phyloP scores from a whole-genome alignment of 1,284 basidiomycete species.

The Heterobasidion parviporum region DNA sequence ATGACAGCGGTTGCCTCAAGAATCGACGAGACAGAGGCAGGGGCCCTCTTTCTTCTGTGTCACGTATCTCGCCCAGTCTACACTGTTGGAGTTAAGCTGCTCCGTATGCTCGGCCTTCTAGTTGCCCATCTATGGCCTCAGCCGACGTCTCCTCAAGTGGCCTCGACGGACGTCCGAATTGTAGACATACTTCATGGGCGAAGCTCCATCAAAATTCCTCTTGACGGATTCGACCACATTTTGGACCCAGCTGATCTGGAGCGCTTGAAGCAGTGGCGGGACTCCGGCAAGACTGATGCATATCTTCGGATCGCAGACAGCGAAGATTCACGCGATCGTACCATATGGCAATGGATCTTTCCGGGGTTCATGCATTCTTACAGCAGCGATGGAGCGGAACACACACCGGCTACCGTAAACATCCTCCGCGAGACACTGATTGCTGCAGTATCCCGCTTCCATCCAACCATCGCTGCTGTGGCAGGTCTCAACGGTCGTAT shows the following conservation, averaged over 20 bases:
- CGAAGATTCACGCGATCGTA: conserved; percentile 50
- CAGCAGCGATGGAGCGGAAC: conserved; percentile 28
- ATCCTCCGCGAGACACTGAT: conserved; percentile 57
- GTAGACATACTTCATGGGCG: conserved; percentile 45
- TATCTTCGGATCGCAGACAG: conserved; percentile 63
- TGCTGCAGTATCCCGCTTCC: conserved; percentile 57
- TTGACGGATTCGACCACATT: conserved; percentile 60
- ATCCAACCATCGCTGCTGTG: conserved; percentile 57
- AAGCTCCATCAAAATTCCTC: conserved; percentile 30
- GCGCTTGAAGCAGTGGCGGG: conserved; percentile 56
- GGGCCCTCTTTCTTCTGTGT: conserved; percentile 75
- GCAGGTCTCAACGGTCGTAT: conserved; percentile 53
- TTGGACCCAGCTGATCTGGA: conserved; percentile 50
- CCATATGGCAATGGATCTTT: conserved; percentile 65
- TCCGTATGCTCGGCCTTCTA: conserved; percentile 44
- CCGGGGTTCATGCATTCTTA: conserved; percentile 50
- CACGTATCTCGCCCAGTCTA: conserved; percentile 46
- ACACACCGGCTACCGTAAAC: conserved; percentile 33
- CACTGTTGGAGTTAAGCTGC: conserved; percentile 48
- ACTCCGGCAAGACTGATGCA: conserved; percentile 42
- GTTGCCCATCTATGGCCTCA: conserved; percentile 32
- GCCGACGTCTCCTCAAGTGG: conserved; percentile 16
- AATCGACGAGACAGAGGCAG: conserved; percentile 61
- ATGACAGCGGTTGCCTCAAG: conserved; percentile 28
- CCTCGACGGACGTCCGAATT: conserved; percentile 25